Base-by-base conservation (phyloP, 2,329 filamentous ascomycete species). In the Fusarium torulosum region DNA sequence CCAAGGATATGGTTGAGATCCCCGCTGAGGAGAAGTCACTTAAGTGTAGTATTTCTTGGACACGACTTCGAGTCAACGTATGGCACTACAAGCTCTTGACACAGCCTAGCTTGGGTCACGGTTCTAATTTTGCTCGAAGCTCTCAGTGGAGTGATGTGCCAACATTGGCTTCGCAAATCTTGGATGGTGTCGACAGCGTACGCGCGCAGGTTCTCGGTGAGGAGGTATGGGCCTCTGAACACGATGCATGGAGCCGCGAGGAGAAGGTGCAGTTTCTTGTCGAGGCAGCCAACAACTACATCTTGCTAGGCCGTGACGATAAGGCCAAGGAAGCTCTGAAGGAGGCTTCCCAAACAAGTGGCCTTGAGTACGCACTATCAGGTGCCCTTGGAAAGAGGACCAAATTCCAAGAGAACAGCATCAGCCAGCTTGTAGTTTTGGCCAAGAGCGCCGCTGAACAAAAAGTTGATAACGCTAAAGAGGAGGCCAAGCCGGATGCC, bases 361-460 rank as follows among this genome's bases (percentile, higher is more conserved):
- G 87, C 0, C 92, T 99, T 59, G 84, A 88, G 19, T 98, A 96
- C 78, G 91, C 90, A 0, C 78, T 99, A 55, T 96, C 93, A 0
- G 96, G 96, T 37, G 88, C 92, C 21, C 79, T 99, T 69, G 96
- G 96, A 17, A 98, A 94, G 79, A 84, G 91, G 62, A 96, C 93
- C 2, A 91, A 87, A 70, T 96, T 89, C 58, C 93, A 96, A 77
- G 85, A 93, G 74, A 91, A 88, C 62, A 91, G 90, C 72, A 89
- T 89, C 63, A 97, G 93, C 72, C 96, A 99, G 77, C 84, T 99
- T 27, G 91, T 99, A 2, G 93, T 99, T 4, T 82, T 98, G 29
- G 96, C 96, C 1, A 93, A 88, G 76, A 97, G 94, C 75, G 83
- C 82, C 8, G 69, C 72, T 25, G 71, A 68, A 6, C 69, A 63